These are phyloP conservation scores for Hemileia vastatrix DNA, from an alignment of 1,284 basidiomycete genomes.

Conservation along the genomic window DNA sequence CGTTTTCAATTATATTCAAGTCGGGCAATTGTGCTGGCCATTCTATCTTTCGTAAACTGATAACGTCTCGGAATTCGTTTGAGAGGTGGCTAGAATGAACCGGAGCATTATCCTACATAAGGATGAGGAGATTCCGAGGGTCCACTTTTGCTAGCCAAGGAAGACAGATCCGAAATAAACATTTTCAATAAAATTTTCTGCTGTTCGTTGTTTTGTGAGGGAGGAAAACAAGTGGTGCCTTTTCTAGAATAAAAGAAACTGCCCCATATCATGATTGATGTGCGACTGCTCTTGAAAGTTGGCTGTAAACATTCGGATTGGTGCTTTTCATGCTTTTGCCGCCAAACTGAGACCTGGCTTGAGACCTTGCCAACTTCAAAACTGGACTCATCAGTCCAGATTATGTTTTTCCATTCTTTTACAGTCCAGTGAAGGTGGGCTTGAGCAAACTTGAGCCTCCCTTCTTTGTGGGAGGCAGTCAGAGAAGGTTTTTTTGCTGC, in stretches of 20 bases:
- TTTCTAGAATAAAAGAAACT: neutral
- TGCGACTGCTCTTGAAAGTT: slow-evolving; percentile 1
- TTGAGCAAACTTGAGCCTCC: neutral
- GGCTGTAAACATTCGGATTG: neutral
- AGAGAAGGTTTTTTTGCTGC: neutral
- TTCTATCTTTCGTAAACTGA: neutral
- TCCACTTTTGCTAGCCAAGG: neutral
- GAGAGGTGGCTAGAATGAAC: too few species aligned
- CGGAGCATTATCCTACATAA: neutral
- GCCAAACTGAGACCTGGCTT: neutral
- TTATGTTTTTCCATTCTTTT: neutral
- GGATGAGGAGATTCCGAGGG: neutral
- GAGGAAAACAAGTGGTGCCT: neutral
- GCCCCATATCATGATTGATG: slow-evolving; percentile 1
- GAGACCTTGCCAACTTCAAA: slow-evolving; percentile 1
- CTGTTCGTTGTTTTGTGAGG: neutral
- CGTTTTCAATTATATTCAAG: slow-evolving; percentile 1
- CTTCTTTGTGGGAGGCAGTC: too few species aligned
- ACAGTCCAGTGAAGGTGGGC: neutral
- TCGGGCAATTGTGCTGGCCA: slow-evolving; percentile 3
- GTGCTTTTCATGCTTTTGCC: neutral
- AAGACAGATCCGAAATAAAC: neutral
- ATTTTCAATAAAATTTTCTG: neutral
- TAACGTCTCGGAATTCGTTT: neutral
- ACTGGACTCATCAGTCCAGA: too few species aligned